A percentile compares a stretch with the other conserved stretches of the same genome.
Conservation (phyloP, 345 rosid genomes). For the Citrus hindsii region DNA sequence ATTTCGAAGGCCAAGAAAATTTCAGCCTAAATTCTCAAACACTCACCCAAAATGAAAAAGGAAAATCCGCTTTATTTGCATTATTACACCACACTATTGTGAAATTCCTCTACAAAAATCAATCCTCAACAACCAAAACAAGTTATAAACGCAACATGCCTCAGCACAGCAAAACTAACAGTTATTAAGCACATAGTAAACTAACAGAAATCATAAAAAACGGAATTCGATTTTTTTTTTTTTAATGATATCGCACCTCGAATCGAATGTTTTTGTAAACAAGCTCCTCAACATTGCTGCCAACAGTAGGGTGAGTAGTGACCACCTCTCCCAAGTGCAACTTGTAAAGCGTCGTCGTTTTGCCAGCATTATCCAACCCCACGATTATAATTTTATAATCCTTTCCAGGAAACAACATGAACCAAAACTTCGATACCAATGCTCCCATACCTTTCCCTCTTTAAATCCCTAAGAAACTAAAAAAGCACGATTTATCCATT, state of each 20-base stretch:
- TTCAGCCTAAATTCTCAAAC: neutral
- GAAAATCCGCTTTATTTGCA: neutral
- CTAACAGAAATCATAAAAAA: neutral
- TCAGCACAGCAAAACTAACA: neutral
- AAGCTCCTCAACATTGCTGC: constrained; percentile 95
- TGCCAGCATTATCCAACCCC: constrained; percentile 96
- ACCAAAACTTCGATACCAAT: constrained; percentile 83
- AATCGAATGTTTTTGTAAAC: constrained; percentile 93
- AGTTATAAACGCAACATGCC: neutral
- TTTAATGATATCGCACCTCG: constrained; percentile 44
- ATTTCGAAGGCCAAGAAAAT: neutral
- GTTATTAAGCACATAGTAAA: neutral
- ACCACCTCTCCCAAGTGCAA: constrained; percentile 95
- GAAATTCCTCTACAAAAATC: neutral
- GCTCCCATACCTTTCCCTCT: constrained; percentile 59
- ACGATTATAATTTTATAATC: constrained; percentile 98
- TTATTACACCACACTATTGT: neutral
- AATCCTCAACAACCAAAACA: neutral
- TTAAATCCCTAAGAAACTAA: neutral
- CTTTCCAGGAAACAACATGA: constrained; percentile 91
- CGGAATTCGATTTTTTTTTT: too few relatives aligned
- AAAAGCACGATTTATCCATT: neutral
- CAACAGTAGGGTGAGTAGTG: constrained; percentile 94
- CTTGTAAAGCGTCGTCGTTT: constrained; percentile 95
- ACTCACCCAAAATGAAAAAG: neutral